Percentiles rank a stretch among this genome's conserved stretches.
Conservation (phyloP, 2,329 filamentous ascomycete species). For the Aureobasidium sp. region DNA sequence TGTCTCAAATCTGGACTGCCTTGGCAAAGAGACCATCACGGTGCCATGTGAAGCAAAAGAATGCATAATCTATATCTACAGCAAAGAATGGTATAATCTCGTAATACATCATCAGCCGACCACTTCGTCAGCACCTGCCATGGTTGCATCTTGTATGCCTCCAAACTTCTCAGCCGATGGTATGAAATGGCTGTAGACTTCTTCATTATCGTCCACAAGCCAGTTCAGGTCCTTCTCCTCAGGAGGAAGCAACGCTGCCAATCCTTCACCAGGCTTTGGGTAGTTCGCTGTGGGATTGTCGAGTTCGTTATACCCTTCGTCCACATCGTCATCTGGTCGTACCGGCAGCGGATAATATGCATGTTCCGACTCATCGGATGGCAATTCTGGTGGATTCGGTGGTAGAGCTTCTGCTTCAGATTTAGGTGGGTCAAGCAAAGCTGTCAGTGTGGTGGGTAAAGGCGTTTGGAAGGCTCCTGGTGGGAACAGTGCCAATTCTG, state of each 20-base stretch:
- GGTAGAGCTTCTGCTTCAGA: constrained; percentile 17
- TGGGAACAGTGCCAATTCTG: constrained; percentile 59
- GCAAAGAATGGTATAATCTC: neutral
- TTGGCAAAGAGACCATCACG: neutral
- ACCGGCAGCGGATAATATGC: constrained; percentile 12
- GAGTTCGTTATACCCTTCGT: constrained; percentile 47
- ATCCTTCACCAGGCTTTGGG: constrained; percentile 53
- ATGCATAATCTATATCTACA: neutral
- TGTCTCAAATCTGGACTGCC: neutral
- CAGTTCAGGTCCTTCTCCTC: constrained; percentile 54
- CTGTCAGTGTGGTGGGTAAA: constrained; percentile 10
- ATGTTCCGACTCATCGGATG: constrained; percentile 13
- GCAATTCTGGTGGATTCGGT: constrained; percentile 12
- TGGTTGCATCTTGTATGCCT: neutral
- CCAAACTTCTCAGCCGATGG: neutral
- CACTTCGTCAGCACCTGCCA: neutral
- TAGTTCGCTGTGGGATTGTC: constrained; percentile 50
- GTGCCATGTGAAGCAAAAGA: neutral
- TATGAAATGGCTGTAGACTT: constrained; percentile 14
- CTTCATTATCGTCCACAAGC: constrained; percentile 49
- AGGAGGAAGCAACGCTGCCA: constrained; percentile 44
- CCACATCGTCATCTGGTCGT: constrained; percentile 34
- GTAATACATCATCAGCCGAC: neutral
- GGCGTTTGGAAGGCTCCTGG: constrained; percentile 20
- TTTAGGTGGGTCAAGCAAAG: constrained; percentile 24